Evolutionary conservation across 75 land plant genomes (phyloP), one percentile per base, ranked within the genome.

Genomic region (Cupressus sempervirens): DNA sequence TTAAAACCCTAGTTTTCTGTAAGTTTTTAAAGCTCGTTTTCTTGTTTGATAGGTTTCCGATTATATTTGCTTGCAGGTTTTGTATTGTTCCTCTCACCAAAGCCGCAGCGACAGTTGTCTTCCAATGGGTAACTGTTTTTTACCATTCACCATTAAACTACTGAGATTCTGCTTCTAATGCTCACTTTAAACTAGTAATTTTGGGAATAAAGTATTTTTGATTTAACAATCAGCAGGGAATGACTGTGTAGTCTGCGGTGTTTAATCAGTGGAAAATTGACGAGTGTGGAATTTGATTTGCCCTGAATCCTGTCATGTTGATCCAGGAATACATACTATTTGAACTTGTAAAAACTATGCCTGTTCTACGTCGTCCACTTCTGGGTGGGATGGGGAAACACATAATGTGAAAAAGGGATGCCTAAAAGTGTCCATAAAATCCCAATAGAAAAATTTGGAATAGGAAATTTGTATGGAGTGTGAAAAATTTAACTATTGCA

Each of bases 51-150:
- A 10, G 34, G 29, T 70, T 1, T 35, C 35, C 20, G 18, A 8
- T 9, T 76, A 8, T 76, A 23, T 40, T 76, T 41, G 11, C 16
- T 18, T 76, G 80, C 48, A 76, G 80, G 80, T 76, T 76, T 38
- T 76, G 80, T 76, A 76, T 76, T 23, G 23, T 76, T n/a, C 80
- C 80, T 41, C 80, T 76, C 80, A 18, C 80, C 10, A 76, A 76
- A 76, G 80, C 45, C 23, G 45, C 80, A 38, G 80, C n/a, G 18
- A 76, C 41, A 20, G 7, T 41, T 41, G 46, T 20, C 41, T 76
- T 76, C 20, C 80, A 41, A 76, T 36, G 48, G 80, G 80, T 76
- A 76, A 20, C 11, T 8, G 8, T 36, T 76, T 76, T 18, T 40
- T 40, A 40, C 8, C 40, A 35, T 76, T 15, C 41, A 38, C 10